Evolutionary conservation across 73 alveolate genomes (phyloP).

Genomic region (Breviolum minutum): DNA sequence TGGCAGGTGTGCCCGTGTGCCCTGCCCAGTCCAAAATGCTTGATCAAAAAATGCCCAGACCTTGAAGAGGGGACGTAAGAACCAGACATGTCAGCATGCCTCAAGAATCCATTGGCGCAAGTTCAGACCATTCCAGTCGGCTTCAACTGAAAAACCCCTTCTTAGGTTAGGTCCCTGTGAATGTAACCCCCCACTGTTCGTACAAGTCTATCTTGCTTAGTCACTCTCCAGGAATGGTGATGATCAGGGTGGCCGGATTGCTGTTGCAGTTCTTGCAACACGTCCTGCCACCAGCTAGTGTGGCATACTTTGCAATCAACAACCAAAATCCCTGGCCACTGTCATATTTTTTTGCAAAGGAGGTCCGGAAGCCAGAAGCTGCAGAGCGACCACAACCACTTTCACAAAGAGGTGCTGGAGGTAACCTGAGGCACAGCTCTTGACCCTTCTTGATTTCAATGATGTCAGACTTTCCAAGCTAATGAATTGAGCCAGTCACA

Average conservation of each 20-base stretch:
- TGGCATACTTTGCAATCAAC: neutral
- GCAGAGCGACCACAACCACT: conserved; percentile 92
- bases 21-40: neutral
- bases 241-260: conserved; percentile 34
- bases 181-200: neutral
- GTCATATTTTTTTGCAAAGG: neutral
- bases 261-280: conserved; percentile 66
- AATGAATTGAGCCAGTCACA: neutral
- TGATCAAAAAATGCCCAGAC: too few relatives aligned
- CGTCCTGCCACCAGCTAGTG: conserved; percentile 9
- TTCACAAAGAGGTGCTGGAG: conserved; percentile 88
- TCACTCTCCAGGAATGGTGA: conserved; percentile 33
- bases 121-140: too few relatives aligned
- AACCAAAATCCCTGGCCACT: neutral
- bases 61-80: neutral
- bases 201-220: neutral
- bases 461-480: neutral
- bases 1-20: neutral
- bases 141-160: too few relatives aligned
- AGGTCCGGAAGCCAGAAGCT: conserved; percentile 79
- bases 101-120: neutral
- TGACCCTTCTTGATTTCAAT: neutral
- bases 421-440: conserved; percentile 25
- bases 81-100: neutral
- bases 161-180: too few relatives aligned